Evolutionary conservation across 495 filamentous ascomycete species (phyloP).

Genomic region (Jackrogersella minutella): DNA sequence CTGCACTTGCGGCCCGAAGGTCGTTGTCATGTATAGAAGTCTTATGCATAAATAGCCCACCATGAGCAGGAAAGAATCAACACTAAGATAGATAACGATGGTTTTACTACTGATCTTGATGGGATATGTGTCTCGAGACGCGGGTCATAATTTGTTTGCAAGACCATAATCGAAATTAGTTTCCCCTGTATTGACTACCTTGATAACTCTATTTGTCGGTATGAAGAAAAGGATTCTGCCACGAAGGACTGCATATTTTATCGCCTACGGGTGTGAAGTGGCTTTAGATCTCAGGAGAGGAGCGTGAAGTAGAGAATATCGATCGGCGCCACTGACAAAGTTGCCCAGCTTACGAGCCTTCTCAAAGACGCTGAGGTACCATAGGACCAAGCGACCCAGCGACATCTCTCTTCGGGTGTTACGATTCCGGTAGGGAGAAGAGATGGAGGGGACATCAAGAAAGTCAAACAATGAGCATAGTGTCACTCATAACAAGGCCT

Average conservation of each 20-base stretch:
- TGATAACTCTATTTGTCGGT: too few relatives aligned
- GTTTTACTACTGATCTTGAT: background rate
- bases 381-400: constrained; percentile 2
- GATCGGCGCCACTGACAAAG: background rate
- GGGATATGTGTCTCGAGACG: constrained; percentile 4
- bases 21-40: too few relatives aligned
- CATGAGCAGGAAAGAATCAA: background rate
- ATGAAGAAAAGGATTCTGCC: too few relatives aligned
- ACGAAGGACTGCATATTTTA: background rate
- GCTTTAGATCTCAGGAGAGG: background rate
- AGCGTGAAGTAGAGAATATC: background rate
- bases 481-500: background rate
- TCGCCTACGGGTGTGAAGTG: background rate
- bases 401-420: constrained; percentile 2
- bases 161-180: background rate
- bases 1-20: too few relatives aligned
- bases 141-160: background rate
- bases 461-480: background rate
- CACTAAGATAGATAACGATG: background rate
- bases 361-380: constrained; percentile 18
- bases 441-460: background rate
- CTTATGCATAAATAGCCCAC: background rate
- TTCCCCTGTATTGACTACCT: too few relatives aligned
- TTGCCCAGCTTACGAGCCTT: constrained; percentile 8
- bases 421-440: background rate